These are phyloP conservation scores for Diaporthe batatas DNA, from an alignment of 2,329 filamentous ascomycete genomes.

Conservation along the genomic window DNA sequence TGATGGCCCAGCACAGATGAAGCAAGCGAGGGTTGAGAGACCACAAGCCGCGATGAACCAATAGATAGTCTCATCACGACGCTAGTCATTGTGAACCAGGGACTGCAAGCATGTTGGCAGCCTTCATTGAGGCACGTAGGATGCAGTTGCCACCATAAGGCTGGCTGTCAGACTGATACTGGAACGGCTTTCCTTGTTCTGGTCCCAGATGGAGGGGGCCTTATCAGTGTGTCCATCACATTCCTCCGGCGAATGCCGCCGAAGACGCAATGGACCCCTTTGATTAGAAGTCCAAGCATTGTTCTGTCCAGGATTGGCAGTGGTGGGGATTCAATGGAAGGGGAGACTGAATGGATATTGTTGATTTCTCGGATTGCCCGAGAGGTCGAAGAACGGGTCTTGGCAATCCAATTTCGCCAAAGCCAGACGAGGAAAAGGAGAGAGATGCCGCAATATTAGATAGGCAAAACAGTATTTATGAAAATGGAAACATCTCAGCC, in stretches of 20 bases:
- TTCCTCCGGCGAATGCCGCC: slow-evolving; percentile 1
- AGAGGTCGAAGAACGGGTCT: background rate
- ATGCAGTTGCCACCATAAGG: background rate
- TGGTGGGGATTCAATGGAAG: background rate
- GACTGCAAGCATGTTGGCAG: background rate
- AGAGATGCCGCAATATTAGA: background rate
- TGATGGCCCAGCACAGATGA: background rate
- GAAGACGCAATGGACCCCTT: background rate
- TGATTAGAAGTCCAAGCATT: background rate
- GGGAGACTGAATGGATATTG: background rate
- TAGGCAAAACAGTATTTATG: background rate
- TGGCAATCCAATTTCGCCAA: background rate
- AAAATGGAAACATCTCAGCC: background rate
- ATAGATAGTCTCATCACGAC: background rate
- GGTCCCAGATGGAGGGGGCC: background rate
- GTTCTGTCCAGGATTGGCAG: background rate
- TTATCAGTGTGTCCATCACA: background rate
- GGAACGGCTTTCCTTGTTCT: background rate
- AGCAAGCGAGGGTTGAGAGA: background rate
- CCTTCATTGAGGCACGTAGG: slow-evolving; percentile 10
- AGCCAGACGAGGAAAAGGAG: background rate
- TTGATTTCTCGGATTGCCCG: slow-evolving; percentile 3
- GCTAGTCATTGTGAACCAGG: background rate
- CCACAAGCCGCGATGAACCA: background rate
- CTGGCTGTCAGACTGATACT: background rate